Evolutionary conservation across 2,329 filamentous ascomycete species (phyloP), one percentile per base, ranked within the genome.

Genomic region (Phaeoacremonium minimum): DNA sequence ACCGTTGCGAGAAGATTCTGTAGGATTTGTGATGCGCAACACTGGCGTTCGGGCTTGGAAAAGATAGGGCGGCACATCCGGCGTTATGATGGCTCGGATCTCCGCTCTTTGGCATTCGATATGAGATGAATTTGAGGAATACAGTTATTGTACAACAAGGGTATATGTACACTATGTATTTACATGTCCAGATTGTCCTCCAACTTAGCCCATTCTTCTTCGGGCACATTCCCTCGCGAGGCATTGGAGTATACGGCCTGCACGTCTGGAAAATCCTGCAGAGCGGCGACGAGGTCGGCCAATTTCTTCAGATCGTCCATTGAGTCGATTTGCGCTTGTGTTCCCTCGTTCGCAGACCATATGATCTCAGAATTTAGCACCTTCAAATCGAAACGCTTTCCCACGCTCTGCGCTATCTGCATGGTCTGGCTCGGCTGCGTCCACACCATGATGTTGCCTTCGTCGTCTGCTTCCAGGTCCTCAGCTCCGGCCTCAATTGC

Each of bases 401-500:
- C 70, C n/a, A 95, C 55, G 11, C 69, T 67, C 42, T 85, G 71
- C 3, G 79, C 80, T 2, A 83, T 77, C 14, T 75, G 66, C 38
- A 75, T 81, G 0, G 81, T 85, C 42, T 76, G 70, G 8, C 69
- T 73, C 0, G 85, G 80, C 47, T 83, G 77, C 0, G 84, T 87
- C 60, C 76, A 85, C 0, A 94, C 67, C 5, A 90, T 66, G 15
- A 93, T 71, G 35, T 77, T 74, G 4, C 80, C 84, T n/a, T 87
- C 75, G 4, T 74, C 74, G 44, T 86, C 80, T 36, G 69, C 61
- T 41, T 85, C 74, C 0, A 89, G 73, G 46, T 90, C 85, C 46
- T 85, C 78, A 1, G 84, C 86, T 8, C 89, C 91, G 8, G 85
- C 85, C 53, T 96, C 90, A 34, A 97, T 80, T 6, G 87, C 88